Evolutionary conservation across 768 basidiomycete species (phyloP).

Genomic region (Pleurotus pulmonarius): DNA sequence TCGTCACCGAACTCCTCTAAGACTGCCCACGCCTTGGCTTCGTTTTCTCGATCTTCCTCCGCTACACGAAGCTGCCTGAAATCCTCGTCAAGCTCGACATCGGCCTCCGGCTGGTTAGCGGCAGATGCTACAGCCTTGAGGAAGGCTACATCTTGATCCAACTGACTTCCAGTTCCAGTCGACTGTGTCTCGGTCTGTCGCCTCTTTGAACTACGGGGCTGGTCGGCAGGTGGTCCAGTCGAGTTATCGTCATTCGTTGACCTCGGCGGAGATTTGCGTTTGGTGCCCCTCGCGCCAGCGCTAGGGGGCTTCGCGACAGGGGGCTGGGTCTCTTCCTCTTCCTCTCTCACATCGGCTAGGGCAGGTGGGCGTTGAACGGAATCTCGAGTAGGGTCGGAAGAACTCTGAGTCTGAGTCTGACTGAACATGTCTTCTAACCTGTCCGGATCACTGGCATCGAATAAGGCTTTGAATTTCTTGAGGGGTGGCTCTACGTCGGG

Average conservation of each 20-base stretch:
- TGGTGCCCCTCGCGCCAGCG: background rate
- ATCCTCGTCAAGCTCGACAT: conserved; percentile 73
- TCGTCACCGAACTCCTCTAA: conserved; percentile 68
- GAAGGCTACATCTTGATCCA: conserved; percentile 67
- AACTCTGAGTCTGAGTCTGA: conserved; percentile 33
- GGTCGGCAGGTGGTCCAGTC: conserved; percentile 14
- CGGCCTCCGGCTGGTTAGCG: conserved; percentile 62
- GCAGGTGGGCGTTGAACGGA: background rate
- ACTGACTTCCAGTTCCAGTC: conserved; percentile 21
- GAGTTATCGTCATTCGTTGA: background rate
- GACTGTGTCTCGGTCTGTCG: background rate
- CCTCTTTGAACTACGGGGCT: background rate
- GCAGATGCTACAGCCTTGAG: conserved; percentile 71
- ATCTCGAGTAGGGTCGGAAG: background rate
- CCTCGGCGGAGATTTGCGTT: background rate
- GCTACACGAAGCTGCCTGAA: conserved; percentile 75
- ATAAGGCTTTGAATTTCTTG: conserved; percentile 70
- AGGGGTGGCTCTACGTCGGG: conserved; percentile 46
- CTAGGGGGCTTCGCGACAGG: background rate
- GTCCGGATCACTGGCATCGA: conserved; percentile 61
- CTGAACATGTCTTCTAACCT: conserved; percentile 21
- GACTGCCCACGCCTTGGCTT: conserved; percentile 53
- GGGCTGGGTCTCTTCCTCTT: conserved; percentile 14
- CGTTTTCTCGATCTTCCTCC: conserved; percentile 50
- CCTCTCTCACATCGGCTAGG: conserved; percentile 12